phyloP scores from a whole-genome alignment of 805 yeast species.

The Maudiozyma pseudohumilis region DNA sequence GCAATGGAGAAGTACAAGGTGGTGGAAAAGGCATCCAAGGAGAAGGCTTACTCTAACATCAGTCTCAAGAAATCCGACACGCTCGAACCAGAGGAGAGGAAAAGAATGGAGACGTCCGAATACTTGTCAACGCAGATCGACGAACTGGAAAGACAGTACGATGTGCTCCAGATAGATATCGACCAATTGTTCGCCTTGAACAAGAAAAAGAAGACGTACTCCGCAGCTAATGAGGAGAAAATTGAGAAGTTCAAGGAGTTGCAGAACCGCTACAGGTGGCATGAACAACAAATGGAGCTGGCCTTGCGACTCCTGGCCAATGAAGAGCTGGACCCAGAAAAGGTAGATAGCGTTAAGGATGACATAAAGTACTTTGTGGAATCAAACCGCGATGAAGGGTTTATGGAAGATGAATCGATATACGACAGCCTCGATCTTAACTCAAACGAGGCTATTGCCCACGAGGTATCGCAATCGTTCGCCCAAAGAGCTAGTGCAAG shows the following conservation, averaged over 20 bases:
- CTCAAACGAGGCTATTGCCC: constrained; percentile 44
- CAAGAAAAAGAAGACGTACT: constrained; percentile 27
- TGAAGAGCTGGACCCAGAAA: constrained; percentile 70
- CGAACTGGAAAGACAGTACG: constrained; percentile 74
- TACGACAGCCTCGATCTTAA: constrained; percentile 74
- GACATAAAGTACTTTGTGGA: constrained; percentile 89
- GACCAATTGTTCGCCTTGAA: constrained; percentile 24
- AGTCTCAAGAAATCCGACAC: constrained; percentile 62
- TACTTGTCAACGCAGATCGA: constrained; percentile 64
- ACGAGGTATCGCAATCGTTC: constrained; percentile 37
- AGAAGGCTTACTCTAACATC: constrained; percentile 88
- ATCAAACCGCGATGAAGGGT: constrained; percentile 82
- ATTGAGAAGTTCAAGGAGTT: constrained; percentile 47
- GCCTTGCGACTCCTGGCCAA: constrained; percentile 72
- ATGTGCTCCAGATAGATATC: constrained; percentile 52
- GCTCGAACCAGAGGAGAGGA: constrained; percentile 70
- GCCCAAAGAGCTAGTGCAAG: constrained; percentile 14
- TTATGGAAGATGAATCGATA: constrained; percentile 88
- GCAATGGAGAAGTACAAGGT: constrained; percentile 97
- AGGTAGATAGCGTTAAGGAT: constrained; percentile 66
- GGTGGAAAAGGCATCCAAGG: constrained; percentile 86
- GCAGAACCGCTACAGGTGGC: constrained; percentile 69
- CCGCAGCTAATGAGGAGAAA: constrained; percentile 24
- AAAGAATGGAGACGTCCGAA: constrained; percentile 60
- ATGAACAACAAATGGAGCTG: constrained; percentile 67